Evolutionary conservation across 352 stramenopile genomes (phyloP).

Genomic region (Thalassiosira exigua): DNA sequence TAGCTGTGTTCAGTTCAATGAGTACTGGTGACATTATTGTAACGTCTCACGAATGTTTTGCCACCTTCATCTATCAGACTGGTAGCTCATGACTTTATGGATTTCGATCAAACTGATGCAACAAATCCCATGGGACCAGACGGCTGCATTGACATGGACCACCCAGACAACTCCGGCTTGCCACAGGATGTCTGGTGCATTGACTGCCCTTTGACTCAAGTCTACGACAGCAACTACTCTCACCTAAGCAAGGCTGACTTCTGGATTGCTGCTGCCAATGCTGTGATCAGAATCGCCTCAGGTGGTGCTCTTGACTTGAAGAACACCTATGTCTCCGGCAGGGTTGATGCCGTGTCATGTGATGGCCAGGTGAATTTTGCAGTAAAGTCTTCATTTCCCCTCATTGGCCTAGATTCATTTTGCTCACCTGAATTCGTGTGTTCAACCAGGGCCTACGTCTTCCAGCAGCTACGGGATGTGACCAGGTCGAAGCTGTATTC

Average conservation of each 20-base stretch:
- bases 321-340: constrained; percentile 51
- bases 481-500: constrained; percentile 34
- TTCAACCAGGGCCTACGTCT: constrained; percentile 25
- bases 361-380: background rate
- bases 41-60: too few relatives aligned
- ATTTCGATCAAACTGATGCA: constrained; percentile 44
- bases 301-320: constrained; percentile 53
- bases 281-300: constrained; percentile 55
- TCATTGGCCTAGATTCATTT: too few relatives aligned
- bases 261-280: constrained; percentile 66
- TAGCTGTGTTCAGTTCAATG: too few relatives aligned
- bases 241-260: constrained; percentile 61
- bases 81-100: constrained; percentile 70
- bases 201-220: constrained; percentile 41
- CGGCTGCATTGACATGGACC: constrained; percentile 55
- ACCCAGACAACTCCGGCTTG: constrained; percentile 55
- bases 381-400: too few relatives aligned
- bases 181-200: constrained; percentile 55
- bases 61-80: too few relatives aligned
- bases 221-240: constrained; percentile 53
- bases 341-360: constrained; percentile 52
- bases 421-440: too few relatives aligned
- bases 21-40: too few relatives aligned
- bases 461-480: constrained; percentile 6
- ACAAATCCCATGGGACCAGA: constrained; percentile 38